Conservation (phyloP, 805 yeast genomes). For the Novakomyces olei region DNA sequence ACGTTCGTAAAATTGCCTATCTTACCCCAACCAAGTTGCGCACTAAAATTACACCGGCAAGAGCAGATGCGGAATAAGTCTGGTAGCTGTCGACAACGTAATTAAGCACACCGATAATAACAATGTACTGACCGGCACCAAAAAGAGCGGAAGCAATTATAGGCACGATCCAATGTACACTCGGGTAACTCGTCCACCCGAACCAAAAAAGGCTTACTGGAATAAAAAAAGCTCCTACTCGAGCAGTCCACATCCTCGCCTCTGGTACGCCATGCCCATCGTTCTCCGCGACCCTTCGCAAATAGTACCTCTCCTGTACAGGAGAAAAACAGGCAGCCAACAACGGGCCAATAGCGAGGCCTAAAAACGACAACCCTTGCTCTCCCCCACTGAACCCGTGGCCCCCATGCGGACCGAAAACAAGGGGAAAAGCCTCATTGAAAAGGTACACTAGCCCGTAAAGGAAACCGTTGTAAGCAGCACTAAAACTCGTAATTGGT, state of each 20-base stretch:
- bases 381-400: constrained; percentile 27
- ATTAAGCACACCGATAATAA: constrained; percentile 22
- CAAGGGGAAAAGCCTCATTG: constrained; percentile 34
- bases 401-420: constrained; percentile 24
- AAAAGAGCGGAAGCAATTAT: constrained; percentile 33
- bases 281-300: neutral
- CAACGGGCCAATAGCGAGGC: constrained; percentile 36
- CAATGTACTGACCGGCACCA: constrained; percentile 19
- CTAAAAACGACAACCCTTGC: constrained; percentile 36
- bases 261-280: neutral
- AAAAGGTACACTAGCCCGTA: constrained; percentile 34
- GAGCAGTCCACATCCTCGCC: constrained; percentile 21
- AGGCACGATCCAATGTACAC: constrained; percentile 42
- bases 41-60: constrained; percentile 53
- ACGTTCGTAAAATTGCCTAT: too few relatives aligned
- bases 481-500: constrained; percentile 41
- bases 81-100: constrained; percentile 23
- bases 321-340: constrained; percentile 2
- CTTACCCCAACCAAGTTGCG: constrained; percentile 29
- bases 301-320: neutral
- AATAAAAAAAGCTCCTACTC: constrained; percentile 28
- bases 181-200: constrained; percentile 45
- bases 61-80: constrained; percentile 44
- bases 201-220: constrained; percentile 46
- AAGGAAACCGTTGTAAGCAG: constrained; percentile 32